These are phyloP conservation scores for Sugiyamaella qingdaonensis DNA, from an alignment of 805 yeast species.

Conservation along the genomic window DNA sequence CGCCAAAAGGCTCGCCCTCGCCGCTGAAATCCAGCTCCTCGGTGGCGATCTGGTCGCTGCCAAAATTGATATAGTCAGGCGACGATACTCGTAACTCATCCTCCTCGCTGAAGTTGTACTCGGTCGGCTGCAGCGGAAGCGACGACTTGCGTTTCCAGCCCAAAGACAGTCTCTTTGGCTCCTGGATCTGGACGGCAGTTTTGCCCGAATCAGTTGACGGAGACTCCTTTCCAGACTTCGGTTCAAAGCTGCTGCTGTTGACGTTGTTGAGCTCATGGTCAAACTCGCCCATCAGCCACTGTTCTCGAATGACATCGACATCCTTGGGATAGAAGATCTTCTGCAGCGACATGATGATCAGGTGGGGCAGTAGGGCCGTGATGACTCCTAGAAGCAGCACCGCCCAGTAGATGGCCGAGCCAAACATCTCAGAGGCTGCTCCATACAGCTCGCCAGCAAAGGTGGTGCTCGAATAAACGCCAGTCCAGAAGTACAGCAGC, in stretches of 20 bases:
- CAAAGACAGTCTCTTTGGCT: not conserved
- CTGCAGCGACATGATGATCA: constrained; percentile 46
- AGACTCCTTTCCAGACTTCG: not conserved
- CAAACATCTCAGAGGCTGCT: constrained; percentile 60
- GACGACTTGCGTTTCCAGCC: not conserved
- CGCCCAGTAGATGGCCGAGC: constrained; percentile 64
- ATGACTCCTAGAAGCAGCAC: constrained; percentile 52
- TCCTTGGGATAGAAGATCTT: constrained; percentile 59
- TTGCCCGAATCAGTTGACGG: not conserved
- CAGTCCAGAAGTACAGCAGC: constrained; percentile 69
- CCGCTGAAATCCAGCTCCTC: constrained; percentile 12
- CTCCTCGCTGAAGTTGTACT: constrained; percentile 4
- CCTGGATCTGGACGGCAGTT: not conserved
- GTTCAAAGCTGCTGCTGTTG: too few relatives aligned
- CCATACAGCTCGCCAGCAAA: constrained; percentile 57
- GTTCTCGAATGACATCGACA: constrained; percentile 66
- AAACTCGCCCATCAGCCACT: constrained; percentile 33
- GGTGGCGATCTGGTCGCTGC: constrained; percentile 11
- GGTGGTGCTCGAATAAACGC: constrained; percentile 61
- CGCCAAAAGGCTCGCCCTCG: not conserved
- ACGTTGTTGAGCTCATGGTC: constrained; percentile 2
- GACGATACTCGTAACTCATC: constrained; percentile 5
- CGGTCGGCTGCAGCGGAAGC: constrained; percentile 1
- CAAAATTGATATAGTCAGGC: constrained; percentile 15
- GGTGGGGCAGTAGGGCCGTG: constrained; percentile 57